phyloP scores from a whole-genome alignment of 164 flowering plant species.

The Kingdonia uniflora region DNA sequence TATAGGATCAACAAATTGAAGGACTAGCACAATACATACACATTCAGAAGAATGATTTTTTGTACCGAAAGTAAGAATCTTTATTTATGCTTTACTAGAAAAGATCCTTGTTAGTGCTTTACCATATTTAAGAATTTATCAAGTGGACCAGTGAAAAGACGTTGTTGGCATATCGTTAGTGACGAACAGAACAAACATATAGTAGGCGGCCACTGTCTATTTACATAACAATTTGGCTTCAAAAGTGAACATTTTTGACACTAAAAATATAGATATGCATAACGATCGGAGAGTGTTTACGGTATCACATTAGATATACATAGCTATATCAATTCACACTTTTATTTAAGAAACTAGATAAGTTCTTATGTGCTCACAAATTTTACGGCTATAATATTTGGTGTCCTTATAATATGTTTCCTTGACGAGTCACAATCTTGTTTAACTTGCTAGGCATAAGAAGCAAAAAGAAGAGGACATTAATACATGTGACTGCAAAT shows the following conservation, averaged over 20 bases:
- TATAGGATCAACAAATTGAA: conserved; percentile 21
- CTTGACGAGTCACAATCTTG: no score
- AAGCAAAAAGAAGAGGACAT: conserved; percentile 90
- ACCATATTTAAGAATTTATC: background rate
- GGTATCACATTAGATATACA: background rate
- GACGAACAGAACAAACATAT: no score
- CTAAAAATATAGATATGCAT: background rate
- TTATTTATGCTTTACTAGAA: background rate
- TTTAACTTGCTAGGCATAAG: conserved; percentile 34
- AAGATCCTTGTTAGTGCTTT: background rate
- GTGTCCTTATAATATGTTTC: no score
- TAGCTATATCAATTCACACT: no score
- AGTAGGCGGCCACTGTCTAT: no score
- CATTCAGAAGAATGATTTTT: conserved; percentile 64
- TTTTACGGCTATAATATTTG: no score
- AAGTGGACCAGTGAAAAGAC: no score
- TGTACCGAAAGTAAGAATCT: conserved; percentile 46
- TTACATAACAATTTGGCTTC: no score
- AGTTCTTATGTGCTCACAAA: no score
- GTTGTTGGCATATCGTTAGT: no score
- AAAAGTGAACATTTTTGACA: no score
- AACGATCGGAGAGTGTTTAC: background rate
- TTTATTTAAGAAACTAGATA: no score
- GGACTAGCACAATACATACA: conserved; percentile 35
- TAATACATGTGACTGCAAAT: conserved; percentile 63